Base-by-base conservation (phyloP, 2,329 filamentous ascomycete genomes). In the Sporothrix humicola region DNA sequence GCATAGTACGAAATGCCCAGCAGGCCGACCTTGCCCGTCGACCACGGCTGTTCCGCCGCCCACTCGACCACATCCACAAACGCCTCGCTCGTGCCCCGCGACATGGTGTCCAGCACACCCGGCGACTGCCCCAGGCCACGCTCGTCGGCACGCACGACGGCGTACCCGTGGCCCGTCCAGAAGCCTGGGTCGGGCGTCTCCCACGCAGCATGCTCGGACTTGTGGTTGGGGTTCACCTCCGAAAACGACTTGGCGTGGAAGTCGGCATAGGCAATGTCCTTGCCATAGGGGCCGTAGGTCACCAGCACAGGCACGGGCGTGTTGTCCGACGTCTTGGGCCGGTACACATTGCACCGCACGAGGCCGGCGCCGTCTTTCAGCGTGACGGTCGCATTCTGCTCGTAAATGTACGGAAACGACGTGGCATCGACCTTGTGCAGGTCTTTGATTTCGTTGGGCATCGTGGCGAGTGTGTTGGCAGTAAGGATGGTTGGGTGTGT, bases 111-210 rank as follows among this genome's bases (percentile, higher is more conserved):
- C 31, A 37, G 31, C 31, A 37, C 31, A 7, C 31, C 31, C 31
- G 31, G 31, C 31, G 31, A 37, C 31, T 37, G 31, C 31, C 31
- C 31, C 4, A 37, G 31, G 31, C 31, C 31, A 3, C 31, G 31
- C 31, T 37, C 31, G 31, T 37, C 31, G 31, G 31, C 31, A 2
- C 31, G 31, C 31, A 37, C 31, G 31, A 37, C 31, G 31, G 31
- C 31, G 31, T 37, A 37, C 31, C 31, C 87, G 31, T 87, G 80
- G 0, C 75, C 74, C 0, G 87, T 88, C 88, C 88, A 90, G 79
- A 83, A 90, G 2, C 80, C 83, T 0, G 88, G 87, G 68, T 89
- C 87, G 0, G 88, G 88, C 0, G 87, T 89, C 78, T 89, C 87
- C 87, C 88, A 90, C 2, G 86, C 84, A 0, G 87, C 87, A 77